These are phyloP conservation scores for Boletus reticulatus DNA, from an alignment of 768 basidiomycete species.

Conservation along the genomic window DNA sequence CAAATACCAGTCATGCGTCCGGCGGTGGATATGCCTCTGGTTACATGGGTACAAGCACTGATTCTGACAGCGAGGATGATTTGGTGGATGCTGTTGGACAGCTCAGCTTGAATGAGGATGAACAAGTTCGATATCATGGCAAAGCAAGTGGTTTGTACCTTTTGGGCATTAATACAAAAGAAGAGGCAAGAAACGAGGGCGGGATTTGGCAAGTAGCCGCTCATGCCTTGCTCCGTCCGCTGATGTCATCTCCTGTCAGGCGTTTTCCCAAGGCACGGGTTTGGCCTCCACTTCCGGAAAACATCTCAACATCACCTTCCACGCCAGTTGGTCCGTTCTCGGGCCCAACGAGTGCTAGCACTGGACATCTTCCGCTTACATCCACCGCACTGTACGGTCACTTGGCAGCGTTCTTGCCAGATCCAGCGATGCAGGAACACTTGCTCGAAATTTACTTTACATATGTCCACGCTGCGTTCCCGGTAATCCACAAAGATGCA, in stretches of 20 bases:
- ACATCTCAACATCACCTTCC: conserved; percentile 17
- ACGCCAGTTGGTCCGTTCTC: conserved; percentile 1
- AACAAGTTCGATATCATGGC: conserved; percentile 83
- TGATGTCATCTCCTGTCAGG: conserved; percentile 39
- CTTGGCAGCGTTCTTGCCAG: conserved; percentile 50
- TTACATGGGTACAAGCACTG: conserved; percentile 32
- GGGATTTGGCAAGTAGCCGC: conserved; percentile 64
- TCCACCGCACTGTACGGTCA: conserved; percentile 34
- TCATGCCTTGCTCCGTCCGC: conserved; percentile 8
- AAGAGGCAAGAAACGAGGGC: conserved; percentile 67
- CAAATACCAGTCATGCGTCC: conserved; percentile 11
- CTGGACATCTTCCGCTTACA: conserved; percentile 16
- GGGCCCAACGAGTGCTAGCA: conserved; percentile 1
- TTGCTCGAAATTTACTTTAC: conserved; percentile 77
- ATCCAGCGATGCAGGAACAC: conserved; percentile 56
- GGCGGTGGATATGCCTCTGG: conserved; percentile 22
- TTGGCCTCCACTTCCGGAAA: conserved; percentile 64
- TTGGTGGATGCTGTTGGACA: conserved; percentile 77
- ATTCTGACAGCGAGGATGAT: conserved; percentile 40
- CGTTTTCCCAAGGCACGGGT: conserved; percentile 87
- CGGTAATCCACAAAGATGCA: conserved; percentile 68
- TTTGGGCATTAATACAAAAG: conserved; percentile 56
- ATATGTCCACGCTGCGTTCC: conserved; percentile 77
- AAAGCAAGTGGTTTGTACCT: conserved; percentile 81
- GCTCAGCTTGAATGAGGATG: conserved; percentile 83